phyloP scores from a whole-genome alignment of 352 stramenopile genomes.

The Pythium aristosporum region DNA sequence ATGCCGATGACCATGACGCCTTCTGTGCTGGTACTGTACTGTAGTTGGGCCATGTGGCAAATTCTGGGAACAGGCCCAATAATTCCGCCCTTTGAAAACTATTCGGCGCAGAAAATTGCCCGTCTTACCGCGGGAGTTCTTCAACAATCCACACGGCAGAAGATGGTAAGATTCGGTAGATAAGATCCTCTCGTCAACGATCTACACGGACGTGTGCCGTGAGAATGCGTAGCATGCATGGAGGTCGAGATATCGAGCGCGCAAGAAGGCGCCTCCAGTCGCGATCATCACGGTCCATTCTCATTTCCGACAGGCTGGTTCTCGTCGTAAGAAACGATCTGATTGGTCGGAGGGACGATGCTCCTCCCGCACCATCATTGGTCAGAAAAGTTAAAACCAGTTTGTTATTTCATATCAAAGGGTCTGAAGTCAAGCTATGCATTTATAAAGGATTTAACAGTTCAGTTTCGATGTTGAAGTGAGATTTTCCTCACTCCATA shows the following conservation, averaged over 20 bases:
- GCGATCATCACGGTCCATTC: conserved; percentile 2
- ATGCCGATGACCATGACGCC: not conserved
- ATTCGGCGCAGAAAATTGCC: conserved; percentile 12
- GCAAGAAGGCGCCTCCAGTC: not conserved
- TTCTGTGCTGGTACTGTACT: not conserved
- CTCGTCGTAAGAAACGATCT: not conserved
- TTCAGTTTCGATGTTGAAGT: conserved; percentile 7
- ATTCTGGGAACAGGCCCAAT: not conserved
- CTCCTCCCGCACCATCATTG: not conserved
- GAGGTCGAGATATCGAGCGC: not conserved
- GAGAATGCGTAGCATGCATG: not conserved
- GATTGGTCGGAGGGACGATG: conserved; percentile 12
- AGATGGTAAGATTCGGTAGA: conserved; percentile 19
- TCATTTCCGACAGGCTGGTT: conserved; percentile 10
- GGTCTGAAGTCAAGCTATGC: not conserved
- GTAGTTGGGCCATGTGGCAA: not conserved
- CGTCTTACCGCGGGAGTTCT: conserved; percentile 10
- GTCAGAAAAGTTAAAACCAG: not conserved
- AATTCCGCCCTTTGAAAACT: conserved; percentile 1
- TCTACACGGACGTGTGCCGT: not conserved
- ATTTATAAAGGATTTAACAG: not conserved
- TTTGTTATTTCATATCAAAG: not conserved
- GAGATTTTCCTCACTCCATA: not conserved
- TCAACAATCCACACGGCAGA: not conserved
- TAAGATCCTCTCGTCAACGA: not conserved